A percentile compares a stretch with the other conserved stretches of the same genome.
Evolutionary conservation across 805 yeast genomes (phyloP).

Genomic region (Saccharomycopsis vini): DNA sequence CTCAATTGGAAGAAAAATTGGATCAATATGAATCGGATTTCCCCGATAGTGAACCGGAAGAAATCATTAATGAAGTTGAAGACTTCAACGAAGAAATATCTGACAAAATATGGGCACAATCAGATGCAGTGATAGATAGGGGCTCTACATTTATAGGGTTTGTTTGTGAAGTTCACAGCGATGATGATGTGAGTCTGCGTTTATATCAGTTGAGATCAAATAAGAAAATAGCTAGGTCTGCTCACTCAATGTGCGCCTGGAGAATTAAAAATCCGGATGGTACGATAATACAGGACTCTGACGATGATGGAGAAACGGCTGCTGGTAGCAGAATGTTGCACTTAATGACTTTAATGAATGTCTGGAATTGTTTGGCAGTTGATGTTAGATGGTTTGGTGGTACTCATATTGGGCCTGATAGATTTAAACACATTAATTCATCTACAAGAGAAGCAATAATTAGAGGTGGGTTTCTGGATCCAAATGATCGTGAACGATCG

Average conservation of each 20-base stretch:
- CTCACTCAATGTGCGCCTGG: constrained; percentile 85
- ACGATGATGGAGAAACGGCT: constrained; percentile 96
- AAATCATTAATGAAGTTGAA: constrained; percentile 23
- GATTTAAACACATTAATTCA: constrained; percentile 88
- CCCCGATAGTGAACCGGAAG: constrained; percentile 10
- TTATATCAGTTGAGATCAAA: constrained; percentile 51
- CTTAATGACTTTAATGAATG: constrained; percentile 68
- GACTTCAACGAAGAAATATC: constrained; percentile 34
- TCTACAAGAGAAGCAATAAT: constrained; percentile 79
- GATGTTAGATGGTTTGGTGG: constrained; percentile 94
- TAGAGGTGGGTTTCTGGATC: too few species aligned
- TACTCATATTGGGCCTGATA: constrained; percentile 79
- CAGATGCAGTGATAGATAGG: constrained; percentile 74
- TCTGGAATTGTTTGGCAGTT: constrained; percentile 68
- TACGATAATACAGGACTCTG: constrained; percentile 54
- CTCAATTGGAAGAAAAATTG: constrained; percentile 47
- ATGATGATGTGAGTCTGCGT: constrained; percentile 54
- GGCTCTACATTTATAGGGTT: constrained; percentile 80
- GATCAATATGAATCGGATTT: constrained; percentile 30
- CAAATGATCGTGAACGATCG: too few species aligned
- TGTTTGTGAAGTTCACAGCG: constrained; percentile 51
- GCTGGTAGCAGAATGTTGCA: constrained; percentile 87
- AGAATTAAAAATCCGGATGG: constrained; percentile 52
- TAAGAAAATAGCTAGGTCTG: constrained; percentile 54
- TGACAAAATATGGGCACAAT: constrained; percentile 58